Base-by-base conservation (phyloP, 108 stramenopile species). In the Bacterosira constricta region DNA sequence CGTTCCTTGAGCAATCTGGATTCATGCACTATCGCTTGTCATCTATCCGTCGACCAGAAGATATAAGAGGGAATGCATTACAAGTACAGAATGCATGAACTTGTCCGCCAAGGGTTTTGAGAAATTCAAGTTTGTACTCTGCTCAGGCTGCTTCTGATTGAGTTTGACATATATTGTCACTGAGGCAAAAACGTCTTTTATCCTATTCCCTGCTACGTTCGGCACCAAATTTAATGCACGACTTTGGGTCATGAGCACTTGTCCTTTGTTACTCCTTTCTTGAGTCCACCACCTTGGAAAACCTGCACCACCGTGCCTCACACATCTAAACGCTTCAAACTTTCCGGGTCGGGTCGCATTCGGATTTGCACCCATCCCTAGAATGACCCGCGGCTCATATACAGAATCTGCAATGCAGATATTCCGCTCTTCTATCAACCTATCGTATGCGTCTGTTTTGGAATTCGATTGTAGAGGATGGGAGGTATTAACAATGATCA, bases 301-400 rank as follows among this genome's bases (percentile, higher is more conserved):
- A n/a, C n/a, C n/a, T n/a, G 25, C 38, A n/a, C 58, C 58, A 37
- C 34, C 58, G 17, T 17, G 37, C 17, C 58, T 17, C 37, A 38
- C 38, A 36, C 58, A 18, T n/a, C n/a, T n/a, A n/a, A n/a, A n/a
- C n/a, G n/a, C n/a, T 6, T 20, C 7, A 17, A 39, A 59, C 8
- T n/a, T n/a, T 59, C 58, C 36, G 17, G 37, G 12, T 11, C 23
- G 25, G 12, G 12, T 15, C n/a, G 11, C n/a, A n/a, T n/a, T n/a
- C n/a, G n/a, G n/a, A n/a, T n/a, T n/a, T n/a, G n/a, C n/a, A n/a
- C n/a, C 3, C 21, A 41, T 41, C 21, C 23, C 58, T 23, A 34
- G 34, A 37, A 59, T 35, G n/a, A 59, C 58, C 58, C 58, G 34
- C 3, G 58, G 34, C 23, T 59, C 58, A 39, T 59, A 59, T 9